Evolutionary conservation across 345 rosid genomes (phyloP), one percentile per base, ranked within the genome.

Genomic region (Hypericum androsaemum): DNA sequence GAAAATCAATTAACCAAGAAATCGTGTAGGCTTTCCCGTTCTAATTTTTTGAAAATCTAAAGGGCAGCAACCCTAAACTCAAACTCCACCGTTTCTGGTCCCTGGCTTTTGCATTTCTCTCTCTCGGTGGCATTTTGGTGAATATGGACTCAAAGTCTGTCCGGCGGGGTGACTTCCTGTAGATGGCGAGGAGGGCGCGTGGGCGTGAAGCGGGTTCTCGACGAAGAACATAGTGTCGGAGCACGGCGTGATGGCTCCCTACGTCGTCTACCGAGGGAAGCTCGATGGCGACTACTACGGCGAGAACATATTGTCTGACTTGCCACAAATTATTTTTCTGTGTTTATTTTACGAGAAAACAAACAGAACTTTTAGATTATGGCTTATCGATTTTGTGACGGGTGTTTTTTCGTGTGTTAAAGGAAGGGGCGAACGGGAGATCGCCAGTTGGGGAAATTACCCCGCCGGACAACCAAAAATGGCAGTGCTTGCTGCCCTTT

Each of bases 171-270:
- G 3, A 8, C 6, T 5, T n/a, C 12, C 7, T 44, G 48, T 28
- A 45, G 48, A n/a, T 7, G n/a, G 14, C 14, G 47, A 16, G 47
- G 47, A 16, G 14, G 14, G 14, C 12, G 14, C 3, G 2, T 15
- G 15, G 48, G 48, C 48, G 10, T 8, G 48, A 15, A 28, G 48
- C 48, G 48, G 48, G 12, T 45, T 45, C 48, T 45, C 48, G 8
- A 12, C 48, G 17, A 28, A 45, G 17, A 45, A 45, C 48, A 45
- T 45, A 0, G 48, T 45, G 5, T 45, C 48, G 16, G 48, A 45
- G 48, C 48, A 45, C 48, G 48, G 48, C 48, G 48, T 12, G 48
- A 45, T 12, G 48, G 48, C 48, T 45, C 48, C 48, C 16, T 12
- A 45, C 15, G 48, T 45, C 7, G 48, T 45, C 8, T 45, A 45